phyloP scores from a whole-genome alignment of 192 early-diverging fungal genomes.

The Gaertneriomyces semiglobifer region DNA sequence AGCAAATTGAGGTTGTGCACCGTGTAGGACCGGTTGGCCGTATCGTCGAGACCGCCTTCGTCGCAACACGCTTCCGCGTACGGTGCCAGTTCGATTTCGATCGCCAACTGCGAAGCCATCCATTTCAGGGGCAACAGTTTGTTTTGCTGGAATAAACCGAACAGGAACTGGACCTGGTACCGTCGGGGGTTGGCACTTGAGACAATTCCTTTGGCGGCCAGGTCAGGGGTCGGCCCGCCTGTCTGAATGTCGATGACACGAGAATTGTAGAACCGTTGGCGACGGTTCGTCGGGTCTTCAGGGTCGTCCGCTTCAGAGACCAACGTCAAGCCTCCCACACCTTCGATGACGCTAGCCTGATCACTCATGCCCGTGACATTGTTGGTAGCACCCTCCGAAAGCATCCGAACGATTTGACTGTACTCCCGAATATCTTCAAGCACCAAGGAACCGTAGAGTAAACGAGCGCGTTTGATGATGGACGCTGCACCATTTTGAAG shows the following conservation, averaged over 20 bases:
- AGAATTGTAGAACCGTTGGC: too few relatives aligned
- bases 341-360: not conserved
- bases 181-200: conserved; percentile 1
- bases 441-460: not conserved
- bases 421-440: not conserved
- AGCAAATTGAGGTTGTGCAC: not conserved
- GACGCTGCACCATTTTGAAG: not conserved
- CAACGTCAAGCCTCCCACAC: not conserved
- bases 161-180: not conserved
- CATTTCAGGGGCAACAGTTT: conserved; percentile 3
- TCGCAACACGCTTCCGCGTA: too few relatives aligned
- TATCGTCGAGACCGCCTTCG: too few relatives aligned
- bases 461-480: not conserved
- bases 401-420: not conserved
- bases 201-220: not conserved
- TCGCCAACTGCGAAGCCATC: conserved; percentile 9
- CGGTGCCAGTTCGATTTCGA: conserved; percentile 2
- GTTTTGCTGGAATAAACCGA: not conserved
- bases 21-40: too few relatives aligned
- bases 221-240: not conserved
- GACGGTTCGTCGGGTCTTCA: not conserved
- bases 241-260: too few relatives aligned
- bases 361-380: not conserved
- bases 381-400: not conserved
- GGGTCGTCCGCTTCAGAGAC: too few relatives aligned